Base-by-base conservation (phyloP, 208 protist species). In the Wallacemonas sp. region DNA sequence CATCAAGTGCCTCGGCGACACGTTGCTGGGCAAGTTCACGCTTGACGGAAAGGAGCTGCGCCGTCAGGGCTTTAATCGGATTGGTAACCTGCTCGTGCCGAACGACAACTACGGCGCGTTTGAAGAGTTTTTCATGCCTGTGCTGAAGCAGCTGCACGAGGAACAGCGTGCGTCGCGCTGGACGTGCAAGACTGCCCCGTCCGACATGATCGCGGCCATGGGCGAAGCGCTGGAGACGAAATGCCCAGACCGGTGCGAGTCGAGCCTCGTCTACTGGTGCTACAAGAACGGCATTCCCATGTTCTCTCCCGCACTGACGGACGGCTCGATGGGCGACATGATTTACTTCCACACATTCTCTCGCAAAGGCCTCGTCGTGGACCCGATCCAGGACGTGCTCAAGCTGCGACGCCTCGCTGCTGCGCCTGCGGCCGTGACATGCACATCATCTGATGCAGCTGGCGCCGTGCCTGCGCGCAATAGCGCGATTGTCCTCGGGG, bases 61-160 rank as follows among this genome's bases (percentile, higher is more conserved):
- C 12, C 52, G 66, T 30, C 77, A 94, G 21, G 92, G 95, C 9
- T 69, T 99, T 48, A 99, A 99, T 84, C 85, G 99, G 46, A 99
- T 99, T 49, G 99, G 99, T 30, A 99, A 99, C 81, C 83, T 99
- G 16, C 73, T 99, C 12, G 97, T 99, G 5, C 99, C 99, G 5
- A 99, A 99, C 78, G 92, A 99, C 54, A 99, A 99, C 79, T 99
- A 99, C 82, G 98, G 97, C 68, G 80, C 83, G 56, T 99, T 99
- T 78, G 99, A 99, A 76, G 97, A 99, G 65, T 99, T 98, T 90
- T 95, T 99, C 24, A 98, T 96, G 65, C 99, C 99, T 11, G 94
- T 99, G 34, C 74, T 99, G 2, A 88, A 94, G 61, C 41, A 52
- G 11, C 63, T 99, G 73, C 81, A 99, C 24, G 78, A 95, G 29